Evolutionary conservation across 2,329 filamentous ascomycete species (phyloP), one percentile per base, ranked within the genome.

Genomic region (Neoascochyta sp.): DNA sequence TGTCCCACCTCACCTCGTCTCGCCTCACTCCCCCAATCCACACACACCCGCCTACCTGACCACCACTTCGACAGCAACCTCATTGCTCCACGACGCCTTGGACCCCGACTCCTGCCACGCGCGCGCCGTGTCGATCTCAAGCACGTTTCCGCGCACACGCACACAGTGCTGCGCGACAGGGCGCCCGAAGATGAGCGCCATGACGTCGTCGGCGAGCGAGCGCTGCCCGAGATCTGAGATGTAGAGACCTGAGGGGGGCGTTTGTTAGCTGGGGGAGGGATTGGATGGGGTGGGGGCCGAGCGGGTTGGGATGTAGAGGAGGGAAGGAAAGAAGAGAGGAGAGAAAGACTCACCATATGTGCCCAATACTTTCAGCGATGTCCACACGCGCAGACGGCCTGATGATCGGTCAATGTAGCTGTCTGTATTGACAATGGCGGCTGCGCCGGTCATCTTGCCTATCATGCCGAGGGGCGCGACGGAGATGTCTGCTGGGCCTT

Each of bases 391-490:
- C 12, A 92, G 64, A 10, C 78, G 68, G 0, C 79, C 78, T 34
- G 77, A 81, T 3, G 36, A 39, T 6, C 72, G 67, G 19, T 74
- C 64, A 45, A 80, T 57, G 18, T 73, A 73, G 24, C 81, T 73
- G 16, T 75, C 70, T n/a, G 69, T 80, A 20, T 69, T 71, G 1
- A 82, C 67, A 6, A 95, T 73, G 0, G 87, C 88, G 1, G 86
- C 88, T 1, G 82, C 79, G 0, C 88, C 90, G 0, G 87, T 87
- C 85, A 96, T 94, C 62, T 95, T 95, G 2, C 76, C 83, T 3
- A 94, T 44, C 2, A 96, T 68, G 0, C 90, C 90, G 1, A 96
- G 62, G 11, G 83, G 80, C 1, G 86, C 80, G 2, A 89, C 69
- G 23, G 65, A 65, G 0, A 81, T 66, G 0, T 60, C 48, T 2